Evolutionary conservation across 2,329 filamentous ascomycete species (phyloP).

Genomic region (Aspergillus tamarii): DNA sequence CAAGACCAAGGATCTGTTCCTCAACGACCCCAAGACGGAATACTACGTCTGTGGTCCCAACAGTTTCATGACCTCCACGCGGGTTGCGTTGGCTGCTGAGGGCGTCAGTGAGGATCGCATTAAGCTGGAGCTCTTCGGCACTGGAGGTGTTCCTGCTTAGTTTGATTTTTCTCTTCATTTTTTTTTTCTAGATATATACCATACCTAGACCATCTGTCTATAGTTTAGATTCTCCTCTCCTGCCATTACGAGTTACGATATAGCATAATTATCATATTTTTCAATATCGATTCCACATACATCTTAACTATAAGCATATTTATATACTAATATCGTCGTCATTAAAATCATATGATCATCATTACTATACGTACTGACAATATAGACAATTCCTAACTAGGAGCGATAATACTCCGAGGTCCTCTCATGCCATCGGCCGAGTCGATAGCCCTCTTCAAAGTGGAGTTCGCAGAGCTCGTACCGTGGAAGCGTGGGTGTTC

Average conservation of each 20-base stretch:
- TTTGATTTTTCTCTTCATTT: neutral
- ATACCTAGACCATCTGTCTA: neutral
- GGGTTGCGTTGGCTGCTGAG: constrained; percentile 54
- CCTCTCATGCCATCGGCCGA: no score
- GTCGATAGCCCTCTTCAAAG: neutral
- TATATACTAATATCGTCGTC: no score
- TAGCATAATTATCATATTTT: neutral
- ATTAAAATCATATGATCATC: neutral
- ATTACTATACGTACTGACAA: neutral
- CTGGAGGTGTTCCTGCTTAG: constrained; percentile 46
- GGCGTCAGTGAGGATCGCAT: constrained; percentile 64
- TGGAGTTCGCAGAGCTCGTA: neutral
- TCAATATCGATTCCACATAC: neutral
- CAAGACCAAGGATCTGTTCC: constrained; percentile 56
- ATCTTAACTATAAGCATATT: no score
- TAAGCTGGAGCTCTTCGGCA: constrained; percentile 70
- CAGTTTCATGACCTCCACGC: constrained; percentile 68
- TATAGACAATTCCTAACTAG: no score
- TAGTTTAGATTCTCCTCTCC: neutral
- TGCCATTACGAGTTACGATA: neutral
- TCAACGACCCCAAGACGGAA: constrained; percentile 57
- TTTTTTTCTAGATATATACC: neutral
- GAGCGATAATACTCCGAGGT: no score
- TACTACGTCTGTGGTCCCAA: constrained; percentile 76
- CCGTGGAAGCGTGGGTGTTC: neutral